Base-by-base conservation (phyloP, 495 filamentous ascomycete genomes). In the Eremomyces bilateralis region DNA sequence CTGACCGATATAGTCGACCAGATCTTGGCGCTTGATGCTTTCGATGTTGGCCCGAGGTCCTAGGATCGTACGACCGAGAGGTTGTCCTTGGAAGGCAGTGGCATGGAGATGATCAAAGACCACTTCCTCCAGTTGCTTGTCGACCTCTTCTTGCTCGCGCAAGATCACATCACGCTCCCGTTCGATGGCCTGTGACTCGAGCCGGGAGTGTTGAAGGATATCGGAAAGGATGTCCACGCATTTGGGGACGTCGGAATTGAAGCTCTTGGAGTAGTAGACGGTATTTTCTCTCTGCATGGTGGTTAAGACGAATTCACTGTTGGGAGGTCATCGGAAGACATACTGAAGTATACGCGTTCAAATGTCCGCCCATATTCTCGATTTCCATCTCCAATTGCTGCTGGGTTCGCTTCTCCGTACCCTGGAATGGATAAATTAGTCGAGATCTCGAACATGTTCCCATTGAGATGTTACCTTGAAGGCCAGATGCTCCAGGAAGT, bases 341-440 rank as follows among this genome's bases (percentile, higher is more conserved):
- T 77, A 93, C 85, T 64, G 85, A 94, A 50, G 88, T 99, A 66
- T 99, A 99, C 48, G 88, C 88, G 58, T 99, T 99, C 41, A 99
- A 72, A 63, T 99, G 88, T 42, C 80, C 88, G 53, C 88, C 88
- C 83, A 95, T 92, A 63, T 99, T 95, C 66, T 99, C 88, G 47
- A 99, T 93, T 64, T 99, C 90, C 32, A 99, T 73, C 65, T 99
- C 88, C 56, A 99, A 62, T 59, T 95, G 88, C 51, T 85, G 74
- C 58, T 95, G 90, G 28, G 75, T 80, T 50, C 88, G 71, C 59
- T 76, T 92, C 59, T 73, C 67, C 41, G 88, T 97, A 44, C 88
- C 88, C 85, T 77, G 46, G 17, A 45, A 63, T 30, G 24, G 13
- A 27, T 27, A 27, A 13, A 8, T 27, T 13, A 27, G 6, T 27